Base-by-base conservation (phyloP, 495 filamentous ascomycete genomes). In the Corynascus novoguineensis region DNA sequence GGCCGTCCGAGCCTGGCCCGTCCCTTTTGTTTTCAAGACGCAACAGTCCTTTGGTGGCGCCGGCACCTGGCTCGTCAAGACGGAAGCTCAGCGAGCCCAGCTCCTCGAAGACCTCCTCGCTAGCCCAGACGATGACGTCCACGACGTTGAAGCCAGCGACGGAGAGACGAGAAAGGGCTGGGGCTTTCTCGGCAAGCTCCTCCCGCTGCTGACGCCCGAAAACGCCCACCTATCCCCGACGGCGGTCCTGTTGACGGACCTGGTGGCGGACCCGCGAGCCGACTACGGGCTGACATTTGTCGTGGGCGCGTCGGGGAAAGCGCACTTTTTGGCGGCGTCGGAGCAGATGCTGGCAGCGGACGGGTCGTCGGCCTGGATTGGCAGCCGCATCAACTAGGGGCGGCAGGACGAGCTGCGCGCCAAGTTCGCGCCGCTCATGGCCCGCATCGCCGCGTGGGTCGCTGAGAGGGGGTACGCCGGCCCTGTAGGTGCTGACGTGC, bases 31-130 rank as follows among this genome's bases (percentile, higher is more conserved):
- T 15, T 17, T 71, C 47, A 71, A 73, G 52, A 70, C 59, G 4
- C 70, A 73, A 19, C 70, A 73, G 45, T 61, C 67, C 27, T 71
- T 65, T 49, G 65, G 65, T n/a, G 69, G 69, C 9, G 67, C 66
- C 5, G 70, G 70, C 17, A 70, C 69, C n/a, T 73, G 63, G 60
- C 53, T 71, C 0, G 55, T 73, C 7, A 42, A 29, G 10, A 34
- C 37, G 0, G 47, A 64, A 15, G 52, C 59, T 7, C 34, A 70
- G 6, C 67, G 64, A n/a, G 5, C 21, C 14, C 42, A 65, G 7
- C 12, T 70, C 10, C 40, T 68, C 4, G 14, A 42, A 10, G 58
- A 60, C 19, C 54, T 72, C 9, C 14, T 40, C n/a, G 50, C 50
- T 11, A 34, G 34, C 5, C 52, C 15, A 0, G 15, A n/a, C 27